Conservation (phyloP, 108 stramenopile genomes). For the Phaeodactylum tricornutum region DNA sequence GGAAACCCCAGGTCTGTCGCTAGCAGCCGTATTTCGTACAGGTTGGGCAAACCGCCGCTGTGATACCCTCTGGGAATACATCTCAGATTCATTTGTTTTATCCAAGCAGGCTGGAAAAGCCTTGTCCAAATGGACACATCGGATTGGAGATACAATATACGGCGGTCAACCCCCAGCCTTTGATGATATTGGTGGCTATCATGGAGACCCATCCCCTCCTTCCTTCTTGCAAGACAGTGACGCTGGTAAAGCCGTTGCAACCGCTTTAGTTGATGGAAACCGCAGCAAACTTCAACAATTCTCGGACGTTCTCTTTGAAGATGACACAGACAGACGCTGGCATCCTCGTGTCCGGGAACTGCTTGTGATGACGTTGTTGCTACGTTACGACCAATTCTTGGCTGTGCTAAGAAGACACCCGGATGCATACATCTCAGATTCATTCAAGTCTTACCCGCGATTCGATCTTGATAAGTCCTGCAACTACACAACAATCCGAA, state of each 20-base stretch:
- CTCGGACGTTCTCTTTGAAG: neutral
- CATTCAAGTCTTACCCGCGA: neutral
- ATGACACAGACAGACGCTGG: neutral
- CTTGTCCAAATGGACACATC: neutral
- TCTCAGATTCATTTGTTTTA: neutral
- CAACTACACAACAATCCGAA: slow-evolving; percentile 1
- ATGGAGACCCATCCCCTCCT: neutral
- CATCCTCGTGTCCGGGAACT: slow-evolving; percentile 5
- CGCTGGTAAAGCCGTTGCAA: too few relatives aligned
- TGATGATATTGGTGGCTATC: slow-evolving; percentile 1
- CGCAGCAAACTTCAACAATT: too few relatives aligned
- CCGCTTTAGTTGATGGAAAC: too few relatives aligned
- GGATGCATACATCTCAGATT: neutral
- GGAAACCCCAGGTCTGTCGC: neutral
- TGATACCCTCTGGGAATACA: slow-evolving; percentile 4
- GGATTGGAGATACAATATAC: neutral
- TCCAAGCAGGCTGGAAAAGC: slow-evolving; percentile 1
- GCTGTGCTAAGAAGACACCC: slow-evolving; percentile 3
- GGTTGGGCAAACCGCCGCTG: neutral
- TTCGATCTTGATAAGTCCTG: neutral
- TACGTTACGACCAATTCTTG: slow-evolving; percentile 3
- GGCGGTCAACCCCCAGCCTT: slow-evolving; percentile 3
- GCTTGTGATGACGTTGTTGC: slow-evolving; percentile 3
- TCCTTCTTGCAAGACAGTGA: neutral
- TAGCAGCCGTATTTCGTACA: neutral